Evolutionary conservation across 768 basidiomycete genomes (phyloP).

Genomic region (Tylopilus vinaceipallidus): DNA sequence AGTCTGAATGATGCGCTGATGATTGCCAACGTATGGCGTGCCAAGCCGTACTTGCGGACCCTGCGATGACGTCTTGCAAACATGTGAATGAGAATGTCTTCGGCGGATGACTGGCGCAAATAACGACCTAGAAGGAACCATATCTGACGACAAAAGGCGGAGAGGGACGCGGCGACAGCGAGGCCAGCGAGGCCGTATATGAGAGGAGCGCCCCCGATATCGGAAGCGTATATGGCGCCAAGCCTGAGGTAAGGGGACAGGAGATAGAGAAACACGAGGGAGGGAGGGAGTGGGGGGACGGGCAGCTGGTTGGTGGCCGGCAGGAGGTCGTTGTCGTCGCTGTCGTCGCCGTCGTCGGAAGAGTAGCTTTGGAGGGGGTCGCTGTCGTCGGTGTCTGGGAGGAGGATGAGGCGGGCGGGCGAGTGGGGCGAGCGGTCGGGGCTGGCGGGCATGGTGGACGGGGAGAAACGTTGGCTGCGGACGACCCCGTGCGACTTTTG

Average conservation of each 20-base stretch:
- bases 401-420: conserved; percentile 60
- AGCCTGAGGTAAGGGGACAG: conserved; percentile 67
- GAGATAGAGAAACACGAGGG: conserved; percentile 65
- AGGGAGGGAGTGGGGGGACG: conserved; percentile 52
- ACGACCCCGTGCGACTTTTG: conserved; percentile 23
- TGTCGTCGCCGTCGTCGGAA: conserved; percentile 42
- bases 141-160: conserved; percentile 62
- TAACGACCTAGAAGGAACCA: conserved; percentile 81
- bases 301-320: conserved; percentile 6
- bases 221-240: conserved; percentile 63
- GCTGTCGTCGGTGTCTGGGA: conserved; percentile 52
- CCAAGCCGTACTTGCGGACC: conserved; percentile 41
- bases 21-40: conserved; percentile 45
- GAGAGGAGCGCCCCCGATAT: conserved; percentile 42
- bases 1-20: conserved; percentile 47
- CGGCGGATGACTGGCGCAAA: conserved; percentile 58
- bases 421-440: conserved; percentile 27
- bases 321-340: conserved; percentile 33
- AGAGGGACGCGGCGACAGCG: conserved; percentile 51
- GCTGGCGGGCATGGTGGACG: conserved; percentile 14
- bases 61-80: conserved; percentile 56
- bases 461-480: not conserved
- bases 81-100: conserved; percentile 62
- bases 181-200: conserved; percentile 50
- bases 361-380: conserved; percentile 32